A percentile compares a stretch with the other conserved stretches of the same genome.
phyloP scores from a whole-genome alignment of 2,329 filamentous ascomycete genomes.

The Zalaria sp. region DNA sequence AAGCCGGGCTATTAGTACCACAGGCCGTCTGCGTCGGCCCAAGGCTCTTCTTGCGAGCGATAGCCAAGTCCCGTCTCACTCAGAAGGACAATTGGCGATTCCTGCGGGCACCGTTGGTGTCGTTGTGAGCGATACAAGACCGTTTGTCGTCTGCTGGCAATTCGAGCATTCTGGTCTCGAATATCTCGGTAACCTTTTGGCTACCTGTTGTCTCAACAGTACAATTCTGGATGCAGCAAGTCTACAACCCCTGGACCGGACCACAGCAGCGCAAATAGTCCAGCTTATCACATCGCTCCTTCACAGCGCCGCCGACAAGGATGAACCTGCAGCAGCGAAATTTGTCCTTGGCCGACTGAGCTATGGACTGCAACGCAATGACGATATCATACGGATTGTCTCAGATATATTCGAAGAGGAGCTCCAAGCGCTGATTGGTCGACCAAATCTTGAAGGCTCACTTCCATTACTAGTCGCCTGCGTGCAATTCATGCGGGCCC shows the following conservation, averaged over 20 bases:
- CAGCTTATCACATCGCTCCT: slow-evolving; percentile 60
- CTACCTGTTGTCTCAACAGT: slow-evolving; percentile 48
- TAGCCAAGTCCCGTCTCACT: no score
- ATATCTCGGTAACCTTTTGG: slow-evolving; percentile 63
- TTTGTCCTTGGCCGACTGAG: slow-evolving; percentile 36
- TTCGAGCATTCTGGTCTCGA: slow-evolving; percentile 65
- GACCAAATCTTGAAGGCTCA: slow-evolving; percentile 47
- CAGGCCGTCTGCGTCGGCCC: neutral
- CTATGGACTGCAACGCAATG: slow-evolving; percentile 37
- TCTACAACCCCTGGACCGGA: slow-evolving; percentile 35
- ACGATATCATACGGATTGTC: slow-evolving; percentile 67
- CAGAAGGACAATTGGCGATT: slow-evolving; percentile 41
- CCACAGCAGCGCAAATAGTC: slow-evolving; percentile 60
- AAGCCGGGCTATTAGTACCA: slow-evolving; percentile 16
- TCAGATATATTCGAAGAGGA: slow-evolving; percentile 73
- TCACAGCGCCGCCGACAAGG: slow-evolving; percentile 16
- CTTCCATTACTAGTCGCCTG: slow-evolving; percentile 59
- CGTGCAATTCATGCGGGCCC: slow-evolving; percentile 62
- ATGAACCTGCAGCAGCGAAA: slow-evolving; percentile 23
- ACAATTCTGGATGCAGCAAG: slow-evolving; percentile 33
- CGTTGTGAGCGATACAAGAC: slow-evolving; percentile 65
- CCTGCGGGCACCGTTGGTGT: slow-evolving; percentile 52
- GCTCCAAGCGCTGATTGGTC: slow-evolving; percentile 31
- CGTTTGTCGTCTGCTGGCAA: slow-evolving; percentile 61
- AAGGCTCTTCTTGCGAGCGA: neutral